Percentiles rank a stretch among this genome's conserved stretches.
phyloP scores from a whole-genome alignment of 2,329 filamentous ascomycete genomes.

The Lecanicillium sp. region DNA sequence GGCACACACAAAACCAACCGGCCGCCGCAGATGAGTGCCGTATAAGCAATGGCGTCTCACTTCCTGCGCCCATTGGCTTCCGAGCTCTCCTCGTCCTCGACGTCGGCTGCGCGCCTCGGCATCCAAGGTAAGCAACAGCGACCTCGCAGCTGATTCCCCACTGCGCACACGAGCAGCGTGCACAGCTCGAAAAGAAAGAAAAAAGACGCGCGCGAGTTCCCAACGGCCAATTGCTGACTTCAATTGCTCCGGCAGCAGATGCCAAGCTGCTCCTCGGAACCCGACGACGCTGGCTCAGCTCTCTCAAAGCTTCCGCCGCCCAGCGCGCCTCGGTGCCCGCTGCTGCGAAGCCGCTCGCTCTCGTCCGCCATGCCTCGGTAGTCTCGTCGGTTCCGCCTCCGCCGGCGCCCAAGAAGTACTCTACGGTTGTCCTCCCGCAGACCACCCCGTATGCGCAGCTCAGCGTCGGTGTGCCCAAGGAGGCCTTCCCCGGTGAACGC shows the following conservation, averaged over 20 bases:
- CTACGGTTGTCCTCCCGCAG: slow-evolving; percentile 34
- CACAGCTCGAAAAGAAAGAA: not conserved
- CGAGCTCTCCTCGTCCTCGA: slow-evolving; percentile 23
- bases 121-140: slow-evolving; percentile 19
- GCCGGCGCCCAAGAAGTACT: slow-evolving; percentile 28
- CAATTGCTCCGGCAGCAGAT: slow-evolving; percentile 15
- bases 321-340: slow-evolving; percentile 24
- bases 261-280: slow-evolving; percentile 18
- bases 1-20: not conserved
- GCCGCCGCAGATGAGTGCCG: slow-evolving; percentile 25
- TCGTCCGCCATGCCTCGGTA: slow-evolving; percentile 35
- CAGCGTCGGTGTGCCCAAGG: slow-evolving; percentile 71
- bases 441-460: slow-evolving; percentile 63
- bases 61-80: slow-evolving; percentile 29
- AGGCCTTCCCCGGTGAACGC: slow-evolving; percentile 72
- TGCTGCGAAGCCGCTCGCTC: slow-evolving; percentile 28
- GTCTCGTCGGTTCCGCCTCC: slow-evolving; percentile 19
- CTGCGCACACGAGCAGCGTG: not conserved
- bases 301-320: slow-evolving; percentile 23
- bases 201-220: not conserved
- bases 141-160: not conserved
- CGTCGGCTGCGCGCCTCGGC: slow-evolving; percentile 18
- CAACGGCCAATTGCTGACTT: not conserved
- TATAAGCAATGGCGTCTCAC: slow-evolving; percentile 28
- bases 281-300: slow-evolving; percentile 35